phyloP scores from a whole-genome alignment of 176 grass and related monocot species.

The Paspalum notatum region DNA sequence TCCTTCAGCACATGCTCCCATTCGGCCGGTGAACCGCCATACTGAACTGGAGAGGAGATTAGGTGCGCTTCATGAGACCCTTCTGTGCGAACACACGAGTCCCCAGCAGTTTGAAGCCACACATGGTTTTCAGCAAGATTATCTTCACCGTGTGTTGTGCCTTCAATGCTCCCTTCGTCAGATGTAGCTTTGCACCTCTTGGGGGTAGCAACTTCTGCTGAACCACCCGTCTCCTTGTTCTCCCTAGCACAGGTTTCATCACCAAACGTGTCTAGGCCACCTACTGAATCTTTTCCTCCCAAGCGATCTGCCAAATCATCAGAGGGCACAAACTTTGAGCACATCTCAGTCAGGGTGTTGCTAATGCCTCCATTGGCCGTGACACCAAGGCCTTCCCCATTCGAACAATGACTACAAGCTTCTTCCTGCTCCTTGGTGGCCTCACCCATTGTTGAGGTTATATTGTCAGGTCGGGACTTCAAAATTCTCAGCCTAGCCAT shows the following conservation, averaged over 20 bases:
- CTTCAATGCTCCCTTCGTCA: conserved; percentile 21
- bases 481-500: conserved; percentile 47
- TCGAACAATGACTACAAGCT: neutral
- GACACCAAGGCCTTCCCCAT: conserved; percentile 32
- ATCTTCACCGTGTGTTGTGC: neutral
- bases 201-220: conserved; percentile 3
- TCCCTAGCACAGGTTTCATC: conserved; percentile 12
- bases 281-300: neutral
- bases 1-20: conserved; percentile 68
- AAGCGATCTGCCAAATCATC: conserved; percentile 12
- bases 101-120: conserved; percentile 5
- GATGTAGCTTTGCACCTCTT: conserved; percentile 9
- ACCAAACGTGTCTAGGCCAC: conserved; percentile 19
- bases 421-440: conserved; percentile 15
- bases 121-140: neutral
- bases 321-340: conserved; percentile 18
- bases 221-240: neutral
- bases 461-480: conserved; percentile 38
- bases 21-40: conserved; percentile 25
- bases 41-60: conserved; percentile 4
- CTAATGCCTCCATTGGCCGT: conserved; percentile 25
- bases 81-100: conserved; percentile 18
- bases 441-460: conserved; percentile 11
- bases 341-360: neutral
- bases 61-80: neutral